Evolutionary conservation across 208 protist genomes (phyloP), one percentile per base, ranked within the genome.

Genomic region (Vickermania ingenoplastis): DNA sequence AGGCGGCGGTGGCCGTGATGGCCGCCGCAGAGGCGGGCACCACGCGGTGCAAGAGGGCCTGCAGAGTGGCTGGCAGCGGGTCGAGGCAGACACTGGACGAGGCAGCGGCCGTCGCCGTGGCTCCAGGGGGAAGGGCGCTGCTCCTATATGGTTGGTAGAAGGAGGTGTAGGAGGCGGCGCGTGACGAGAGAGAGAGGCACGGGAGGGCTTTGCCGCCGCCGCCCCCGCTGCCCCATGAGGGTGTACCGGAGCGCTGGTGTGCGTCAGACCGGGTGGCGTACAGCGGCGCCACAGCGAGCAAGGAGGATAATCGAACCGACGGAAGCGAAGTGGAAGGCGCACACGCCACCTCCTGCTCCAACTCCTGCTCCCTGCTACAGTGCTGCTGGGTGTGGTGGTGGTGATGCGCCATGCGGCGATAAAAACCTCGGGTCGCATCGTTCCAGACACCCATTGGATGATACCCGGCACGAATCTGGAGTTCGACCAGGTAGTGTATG

Each of bases 401-500:
- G 36, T n/a, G 17, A 45, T 45, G 36, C n/a, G n/a, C n/a, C n/a
- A n/a, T n/a, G n/a, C n/a, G n/a, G n/a, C n/a, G n/a, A n/a, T n/a
- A n/a, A n/a, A n/a, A n/a, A 45, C 36, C 36, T 7, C 50, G 13
- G 4, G 56, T 52, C 67, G 90, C 73, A 59, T 94, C 88, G 22
- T 59, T 60, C 85, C 88, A 94, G 24, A 94, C 56, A 4, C 67
- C 63, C 29, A 69, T 45, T 2, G 84, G 84, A 58, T 89, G 77
- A 41, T 79, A 71, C 21, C 82, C 79, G 21, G 81, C 77, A 4
- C 83, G 83, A 22, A 91, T 73, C 61, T 94, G 76, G 48, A 94
- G 53, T 53, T 92, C 84, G 41, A 91, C 71, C 17, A 94, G 67
- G 60, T 89, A 90, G 58, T 92, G 81, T 50, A 89, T 92, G 21